Base-by-base conservation (phyloP, 176 grass and related monocot genomes). In the Carex myosuroides region DNA sequence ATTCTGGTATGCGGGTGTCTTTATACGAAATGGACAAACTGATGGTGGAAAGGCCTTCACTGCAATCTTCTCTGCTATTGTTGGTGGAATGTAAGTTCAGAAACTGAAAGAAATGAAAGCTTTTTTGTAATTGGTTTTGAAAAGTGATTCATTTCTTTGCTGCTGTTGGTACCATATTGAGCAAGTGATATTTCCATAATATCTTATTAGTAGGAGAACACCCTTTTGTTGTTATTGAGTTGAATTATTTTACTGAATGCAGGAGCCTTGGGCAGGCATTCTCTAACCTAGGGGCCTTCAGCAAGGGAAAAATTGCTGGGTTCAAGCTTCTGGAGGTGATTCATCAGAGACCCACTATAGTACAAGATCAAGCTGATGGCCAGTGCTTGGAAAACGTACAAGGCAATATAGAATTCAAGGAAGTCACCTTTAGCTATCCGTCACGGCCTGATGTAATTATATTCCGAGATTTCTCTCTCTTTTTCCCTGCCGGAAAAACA, bases 191-290 rank as follows among this genome's bases (percentile, higher is more conserved):
- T 62, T 61, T 62, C 2, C 22, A 17, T 56, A 53, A 59, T 72
- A n/a, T 84, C 32, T 84, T 71, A 46, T 55, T 85, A 68, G n/a
- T 41, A 39, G 53, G 33, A 22, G 41, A 65, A 39, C 0, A 61
- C 3, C 35, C 14, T 63, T 69, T 17, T 64, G 46, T 62, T 32
- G 13, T 62, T 48, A 53, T 82, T 16, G 6, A 17, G 2, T 79
- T 57, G 20, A 50, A 46, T 30, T 82, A 21, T 82, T 79, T 60
- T 53, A 80, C 41, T 87, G 85, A 24, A 42, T 82, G 60, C 88
- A 99, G 96, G 96, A 95, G 96, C 56, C 87, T 99, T 83, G 96
- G 96, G n/a, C 96, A 99, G 41, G 90, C 96, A 62, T 99, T 99
- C 82, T 99, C 96, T 8, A 99, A 99, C 66, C 89, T 99, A 62